A percentile compares a stretch with the other conserved stretches of the same genome.
Evolutionary conservation across 345 rosid species (phyloP).

Genomic region (Arabis hirsuta): DNA sequence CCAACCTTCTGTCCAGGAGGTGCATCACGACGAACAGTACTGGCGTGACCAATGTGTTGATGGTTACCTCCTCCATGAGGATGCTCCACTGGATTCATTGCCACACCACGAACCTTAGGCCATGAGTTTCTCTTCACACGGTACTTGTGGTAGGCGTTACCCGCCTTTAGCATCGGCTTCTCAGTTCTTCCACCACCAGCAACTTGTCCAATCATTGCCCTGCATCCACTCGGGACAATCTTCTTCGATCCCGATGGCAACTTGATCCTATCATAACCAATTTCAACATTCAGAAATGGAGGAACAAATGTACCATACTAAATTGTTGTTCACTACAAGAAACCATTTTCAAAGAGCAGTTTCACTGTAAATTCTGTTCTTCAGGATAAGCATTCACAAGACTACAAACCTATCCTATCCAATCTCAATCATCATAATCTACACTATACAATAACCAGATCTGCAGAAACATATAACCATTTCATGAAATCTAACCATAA

Average conservation of each 20-base stretch:
- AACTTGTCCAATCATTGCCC: constrained; percentile 79
- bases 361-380: not conserved
- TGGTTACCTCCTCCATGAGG: constrained; percentile 91
- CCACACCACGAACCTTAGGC: constrained; percentile 90
- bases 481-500: not conserved
- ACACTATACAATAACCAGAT: not conserved
- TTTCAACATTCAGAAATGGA: not conserved
- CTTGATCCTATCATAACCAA: constrained; percentile 51
- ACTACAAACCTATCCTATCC: not conserved
- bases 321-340: not conserved
- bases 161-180: constrained; percentile 77
- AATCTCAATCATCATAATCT: not conserved
- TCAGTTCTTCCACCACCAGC: constrained; percentile 87
- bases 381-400: not conserved
- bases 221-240: constrained; percentile 70
- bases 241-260: constrained; percentile 83
- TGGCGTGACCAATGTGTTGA: constrained; percentile 77
- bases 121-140: constrained; percentile 79
- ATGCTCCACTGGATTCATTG: constrained; percentile 87
- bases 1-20: constrained; percentile 84
- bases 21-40: constrained; percentile 72
- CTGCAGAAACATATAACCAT: not conserved
- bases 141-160: constrained; percentile 77
- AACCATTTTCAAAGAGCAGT: not conserved
- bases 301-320: not conserved